phyloP scores from a whole-genome alignment of 2,329 filamentous ascomycete genomes.

The Ustulina deusta region DNA sequence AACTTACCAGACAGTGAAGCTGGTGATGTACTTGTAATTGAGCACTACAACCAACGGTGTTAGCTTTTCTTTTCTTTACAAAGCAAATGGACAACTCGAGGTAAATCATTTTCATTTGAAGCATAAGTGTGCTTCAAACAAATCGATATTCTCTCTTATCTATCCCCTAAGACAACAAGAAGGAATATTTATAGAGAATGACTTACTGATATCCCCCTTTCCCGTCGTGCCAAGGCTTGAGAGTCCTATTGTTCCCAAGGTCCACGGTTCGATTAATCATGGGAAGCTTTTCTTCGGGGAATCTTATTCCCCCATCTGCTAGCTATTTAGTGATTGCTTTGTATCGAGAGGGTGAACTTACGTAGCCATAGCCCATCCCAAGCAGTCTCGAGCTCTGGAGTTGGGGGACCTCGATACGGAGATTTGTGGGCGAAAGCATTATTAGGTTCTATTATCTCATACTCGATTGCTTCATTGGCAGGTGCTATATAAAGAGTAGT shows the following conservation, averaged over 20 bases:
- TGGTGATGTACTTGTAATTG: slow-evolving; percentile 31
- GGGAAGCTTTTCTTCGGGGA: slow-evolving; percentile 25
- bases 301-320: slow-evolving; percentile 26
- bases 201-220: slow-evolving; percentile 33
- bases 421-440: slow-evolving; percentile 33
- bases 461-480: slow-evolving; percentile 33
- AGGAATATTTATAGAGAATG: background rate
- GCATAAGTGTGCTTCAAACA: no score
- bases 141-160: no score
- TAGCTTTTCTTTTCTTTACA: slow-evolving; percentile 1
- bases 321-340: background rate
- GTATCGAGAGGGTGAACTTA: background rate
- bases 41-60: background rate
- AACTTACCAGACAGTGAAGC: slow-evolving; percentile 29
- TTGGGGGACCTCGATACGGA: slow-evolving; percentile 31
- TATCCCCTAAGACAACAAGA: no score
- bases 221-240: slow-evolving; percentile 34
- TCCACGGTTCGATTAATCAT: slow-evolving; percentile 31
- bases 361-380: slow-evolving; percentile 30
- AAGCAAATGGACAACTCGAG: background rate
- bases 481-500: slow-evolving; percentile 5
- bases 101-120: background rate
- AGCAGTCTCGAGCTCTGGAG: slow-evolving; percentile 30
- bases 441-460: slow-evolving; percentile 24
- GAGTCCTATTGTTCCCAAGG: slow-evolving; percentile 31